phyloP scores from a whole-genome alignment of 305 asterid genomes.

The Rubia occidens region DNA sequence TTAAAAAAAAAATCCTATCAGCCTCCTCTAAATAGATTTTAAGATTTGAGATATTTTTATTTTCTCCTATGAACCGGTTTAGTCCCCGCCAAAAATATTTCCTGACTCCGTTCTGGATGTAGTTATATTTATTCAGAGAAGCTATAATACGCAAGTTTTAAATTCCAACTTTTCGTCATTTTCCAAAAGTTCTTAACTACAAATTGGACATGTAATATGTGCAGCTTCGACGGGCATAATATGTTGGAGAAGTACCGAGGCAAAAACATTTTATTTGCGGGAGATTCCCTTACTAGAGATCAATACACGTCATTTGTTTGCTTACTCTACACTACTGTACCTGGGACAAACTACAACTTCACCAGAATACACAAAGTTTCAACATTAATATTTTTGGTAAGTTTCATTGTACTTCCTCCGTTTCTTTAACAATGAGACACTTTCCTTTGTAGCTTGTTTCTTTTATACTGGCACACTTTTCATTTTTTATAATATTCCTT shows the following conservation, averaged over 20 bases:
- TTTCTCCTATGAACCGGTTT: too few relatives aligned
- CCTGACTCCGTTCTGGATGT: too few relatives aligned
- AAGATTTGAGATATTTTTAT: too few relatives aligned
- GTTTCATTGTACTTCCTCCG: neutral
- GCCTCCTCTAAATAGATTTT: too few relatives aligned
- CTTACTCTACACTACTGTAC: slow-evolving; percentile 13
- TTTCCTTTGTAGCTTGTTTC: too few relatives aligned
- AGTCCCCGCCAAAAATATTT: too few relatives aligned
- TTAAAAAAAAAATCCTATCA: too few relatives aligned
- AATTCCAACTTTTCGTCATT: neutral
- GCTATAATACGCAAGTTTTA: too few relatives aligned
- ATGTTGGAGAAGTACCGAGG: slow-evolving; percentile 18
- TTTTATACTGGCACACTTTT: too few relatives aligned
- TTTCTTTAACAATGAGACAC: too few relatives aligned
- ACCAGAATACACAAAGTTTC: slow-evolving; percentile 11
- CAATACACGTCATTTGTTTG: slow-evolving; percentile 20
- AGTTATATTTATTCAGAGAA: too few relatives aligned
- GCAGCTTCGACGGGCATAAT: slow-evolving; percentile 19
- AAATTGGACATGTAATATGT: neutral
- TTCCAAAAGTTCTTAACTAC: neutral
- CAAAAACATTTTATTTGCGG: slow-evolving; percentile 18
- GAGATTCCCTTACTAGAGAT: slow-evolving; percentile 21
- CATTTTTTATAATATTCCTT: too few relatives aligned
- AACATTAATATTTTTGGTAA: slow-evolving; percentile 17
- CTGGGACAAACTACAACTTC: slow-evolving; percentile 13